Conservation (phyloP, 2,329 filamentous ascomycete genomes). For the Diaporthe sp. region DNA sequence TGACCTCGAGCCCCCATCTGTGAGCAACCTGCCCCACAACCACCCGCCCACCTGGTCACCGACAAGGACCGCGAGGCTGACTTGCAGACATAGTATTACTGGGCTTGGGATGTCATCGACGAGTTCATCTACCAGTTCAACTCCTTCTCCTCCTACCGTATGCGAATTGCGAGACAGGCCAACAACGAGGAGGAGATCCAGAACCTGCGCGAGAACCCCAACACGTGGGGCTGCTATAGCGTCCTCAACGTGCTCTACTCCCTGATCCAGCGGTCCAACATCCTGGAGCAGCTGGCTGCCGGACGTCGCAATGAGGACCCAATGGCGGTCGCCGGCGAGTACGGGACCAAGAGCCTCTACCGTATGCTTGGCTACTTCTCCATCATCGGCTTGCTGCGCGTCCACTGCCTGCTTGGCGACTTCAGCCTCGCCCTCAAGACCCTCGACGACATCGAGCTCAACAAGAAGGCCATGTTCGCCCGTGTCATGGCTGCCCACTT, state of each 20-base stretch:
- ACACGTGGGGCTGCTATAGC: constrained; percentile 99
- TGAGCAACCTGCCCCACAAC: constrained; percentile 64
- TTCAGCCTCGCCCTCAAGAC: constrained; percentile 99
- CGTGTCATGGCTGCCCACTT: constrained; percentile 99
- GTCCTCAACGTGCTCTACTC: constrained; percentile 99
- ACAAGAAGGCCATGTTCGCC: constrained; percentile 99
- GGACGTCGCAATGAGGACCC: constrained; percentile 96
- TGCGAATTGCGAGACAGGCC: constrained; percentile 86
- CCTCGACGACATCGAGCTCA: constrained; percentile 98
- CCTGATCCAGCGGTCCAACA: constrained; percentile 97
- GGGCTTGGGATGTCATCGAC: constrained; percentile 99
- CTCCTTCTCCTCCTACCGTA: constrained; percentile 97
- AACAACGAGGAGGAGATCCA: constrained; percentile 93
- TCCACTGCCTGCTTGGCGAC: constrained; percentile 96
- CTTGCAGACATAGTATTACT: constrained; percentile 82
- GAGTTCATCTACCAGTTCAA: constrained; percentile 99
- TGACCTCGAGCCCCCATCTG: constrained; percentile 95
- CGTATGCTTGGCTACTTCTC: constrained; percentile 99
- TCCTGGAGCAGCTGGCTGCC: constrained; percentile 95
- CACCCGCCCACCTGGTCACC: background rate
- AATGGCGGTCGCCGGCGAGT: constrained; percentile 89
- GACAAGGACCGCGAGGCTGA: constrained; percentile 37
- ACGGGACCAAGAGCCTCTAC: constrained; percentile 94
- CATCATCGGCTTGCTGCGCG: constrained; percentile 95
- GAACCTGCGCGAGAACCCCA: constrained; percentile 94